Evolutionary conservation across 2,329 filamentous ascomycete species (phyloP), one percentile per base, ranked within the genome.

Genomic region (Verticillium tricorpus): DNA sequence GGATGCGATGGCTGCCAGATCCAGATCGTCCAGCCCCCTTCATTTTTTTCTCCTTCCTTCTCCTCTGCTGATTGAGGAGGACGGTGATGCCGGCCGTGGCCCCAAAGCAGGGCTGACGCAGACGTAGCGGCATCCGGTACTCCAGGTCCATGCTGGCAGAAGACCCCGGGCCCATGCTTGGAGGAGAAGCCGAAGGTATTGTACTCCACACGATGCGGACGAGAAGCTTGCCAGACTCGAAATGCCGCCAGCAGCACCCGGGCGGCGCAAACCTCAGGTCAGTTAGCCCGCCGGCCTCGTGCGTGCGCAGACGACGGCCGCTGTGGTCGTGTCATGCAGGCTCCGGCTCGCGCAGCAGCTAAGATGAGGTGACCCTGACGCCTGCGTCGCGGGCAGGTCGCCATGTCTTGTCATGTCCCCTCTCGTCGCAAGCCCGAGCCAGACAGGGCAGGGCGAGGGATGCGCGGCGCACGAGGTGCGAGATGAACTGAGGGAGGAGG

Each of bases 1-100:
- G 34, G 34, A 31, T 22, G 37, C 28, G 25, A 17, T 39, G 55
- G 57, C 32, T 58, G 11, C 22, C 12, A 25, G 22, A 28, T 28
- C 19, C 22, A n/a, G 22, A 31, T 25, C 45, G 17, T 39, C 57
- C 57, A 58, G 57, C 57, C 57, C 57, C 57, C 57, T 58, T 39
- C 37, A n/a, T 50, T 58, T 58, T 58, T n/a, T 14, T 6, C n/a
- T 15, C 34, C 9, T 35, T 14, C 34, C 34, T 14, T 35, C 50
- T 54, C 8, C 9, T 14, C 34, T 9, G 3, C 34, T 35, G 9
- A 14, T 14, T 11, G 9, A 35, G 9, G 15, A 35, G 28, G 37
- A 32, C 22, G 57, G 22, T 22, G 17, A 45, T 19, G 57, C 45
- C 4, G 45, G 45, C 45, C 7, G 22, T 12, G n/a, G 7, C n/a